Conservation (phyloP, 441 rosid genomes). For the Arabidopsis lyrata region DNA sequence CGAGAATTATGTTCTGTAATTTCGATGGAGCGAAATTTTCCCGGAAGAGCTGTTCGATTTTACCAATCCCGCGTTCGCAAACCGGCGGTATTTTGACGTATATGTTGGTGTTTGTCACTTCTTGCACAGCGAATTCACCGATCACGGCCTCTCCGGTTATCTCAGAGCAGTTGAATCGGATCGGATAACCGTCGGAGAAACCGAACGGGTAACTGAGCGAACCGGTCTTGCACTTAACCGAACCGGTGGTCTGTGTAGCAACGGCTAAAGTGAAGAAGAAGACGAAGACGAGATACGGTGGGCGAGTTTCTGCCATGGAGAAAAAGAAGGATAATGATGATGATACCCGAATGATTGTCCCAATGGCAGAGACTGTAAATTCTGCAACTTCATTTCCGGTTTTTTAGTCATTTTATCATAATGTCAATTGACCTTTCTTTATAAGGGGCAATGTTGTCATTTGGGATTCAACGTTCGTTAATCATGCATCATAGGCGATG, state of each 20-base stretch:
- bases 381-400: not conserved
- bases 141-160: slow-evolving; percentile 36
- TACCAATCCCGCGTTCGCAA: slow-evolving; percentile 58
- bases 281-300: not conserved
- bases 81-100: slow-evolving; percentile 49
- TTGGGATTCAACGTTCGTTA: not conserved
- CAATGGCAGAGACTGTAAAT: slow-evolving; percentile 16
- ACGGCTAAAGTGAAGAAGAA: slow-evolving; percentile 4
- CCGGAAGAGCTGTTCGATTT: slow-evolving; percentile 47
- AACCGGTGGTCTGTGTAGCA: slow-evolving; percentile 10
- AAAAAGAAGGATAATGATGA: not conserved
- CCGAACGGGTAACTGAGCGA: slow-evolving; percentile 71
- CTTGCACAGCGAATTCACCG: slow-evolving; percentile 54
- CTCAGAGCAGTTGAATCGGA: slow-evolving; percentile 52
- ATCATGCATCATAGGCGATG: not conserved
- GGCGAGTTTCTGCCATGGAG: not conserved
- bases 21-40: slow-evolving; percentile 47
- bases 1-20: slow-evolving; percentile 53
- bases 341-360: not conserved
- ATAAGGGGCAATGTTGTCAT: slow-evolving; percentile 10
- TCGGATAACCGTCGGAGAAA: slow-evolving; percentile 53
- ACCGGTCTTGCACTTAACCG: slow-evolving; percentile 44
- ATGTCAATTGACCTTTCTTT: slow-evolving; percentile 23
- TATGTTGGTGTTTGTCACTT: slow-evolving; percentile 56
- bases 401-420: not conserved